Base-by-base conservation (phyloP, 495 filamentous ascomycete species). In the Daldinia caldariorum region DNA sequence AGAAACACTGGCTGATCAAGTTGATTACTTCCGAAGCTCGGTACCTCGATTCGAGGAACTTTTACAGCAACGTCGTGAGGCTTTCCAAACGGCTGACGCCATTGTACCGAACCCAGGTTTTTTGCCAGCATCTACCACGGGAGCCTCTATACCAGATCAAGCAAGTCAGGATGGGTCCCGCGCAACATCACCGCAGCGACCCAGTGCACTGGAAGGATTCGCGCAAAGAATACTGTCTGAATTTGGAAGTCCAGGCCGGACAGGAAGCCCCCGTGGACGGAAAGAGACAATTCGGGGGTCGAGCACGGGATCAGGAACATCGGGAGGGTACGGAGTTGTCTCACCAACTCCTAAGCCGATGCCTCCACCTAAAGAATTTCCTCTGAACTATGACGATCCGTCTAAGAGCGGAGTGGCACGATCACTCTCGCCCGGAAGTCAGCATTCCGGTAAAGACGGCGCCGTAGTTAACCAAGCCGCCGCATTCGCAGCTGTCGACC, bases 1-100 rank as follows among this genome's bases (percentile, higher is more conserved):
- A 8, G 82, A 87, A 61, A 77, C 73, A 3, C 85, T 97, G 0
- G 87, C 89, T 6, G 82, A 86, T 29, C 87, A 92, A 71, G 83
- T 94, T 31, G 80, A 85, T 37, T 79, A 83, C 3, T 93, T 91
- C 79, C 85, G 89, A 45, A 78, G 82, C n/a, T 86, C 90, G 9
- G 83, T 95, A 3, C 87, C 91, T 0, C 87, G 92, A 32, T 93
- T 95, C 72, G 89, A 94, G 63, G 87, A 91, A 22, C 83, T 93
- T 7, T 79, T 95, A 29, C 86, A 90, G 49, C 90, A 92, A 67
- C 89, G 91, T 14, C 87, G 90, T 18, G 86, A 88, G 58, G 84
- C 86, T 1, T 90, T 91, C 72, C 85, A 88, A 66, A 86, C 88
- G 4, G 82, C 86, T 7, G 88, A 82, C 65, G 71, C 72, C 22